Evolutionary conservation across 345 rosid genomes (phyloP).

Genomic region (Hibiscus syriacus): DNA sequence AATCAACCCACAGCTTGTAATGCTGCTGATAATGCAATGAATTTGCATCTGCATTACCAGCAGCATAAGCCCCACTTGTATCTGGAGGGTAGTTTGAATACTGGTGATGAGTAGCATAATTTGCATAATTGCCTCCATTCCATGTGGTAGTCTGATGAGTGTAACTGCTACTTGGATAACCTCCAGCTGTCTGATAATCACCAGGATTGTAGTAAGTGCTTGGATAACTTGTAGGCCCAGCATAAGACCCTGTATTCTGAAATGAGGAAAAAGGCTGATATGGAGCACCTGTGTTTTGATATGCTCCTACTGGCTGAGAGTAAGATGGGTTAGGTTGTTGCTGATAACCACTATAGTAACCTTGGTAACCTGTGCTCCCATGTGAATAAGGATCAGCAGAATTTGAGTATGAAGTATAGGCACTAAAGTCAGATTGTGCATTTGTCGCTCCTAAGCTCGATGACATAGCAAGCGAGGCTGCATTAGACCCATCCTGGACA

Average conservation of each 20-base stretch:
- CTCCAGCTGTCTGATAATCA: slow-evolving; percentile 99
- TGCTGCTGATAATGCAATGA: slow-evolving; percentile 70
- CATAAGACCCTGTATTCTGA: slow-evolving; percentile 99
- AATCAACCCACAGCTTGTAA: slow-evolving; percentile 79
- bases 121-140: slow-evolving; percentile 63
- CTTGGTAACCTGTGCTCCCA: slow-evolving; percentile 62
- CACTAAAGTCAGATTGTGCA: slow-evolving; percentile 57
- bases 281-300: slow-evolving; percentile 99
- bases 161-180: slow-evolving; percentile 69
- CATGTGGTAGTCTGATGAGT: slow-evolving; percentile 54
- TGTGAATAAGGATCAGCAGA: slow-evolving; percentile 63
- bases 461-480: slow-evolving; percentile 47
- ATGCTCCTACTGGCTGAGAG: slow-evolving; percentile 80
- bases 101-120: slow-evolving; percentile 59
- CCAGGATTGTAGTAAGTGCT: slow-evolving; percentile 96
- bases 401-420: slow-evolving; percentile 50
- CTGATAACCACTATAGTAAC: slow-evolving; percentile 75
- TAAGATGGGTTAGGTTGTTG: slow-evolving; percentile 75
- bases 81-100: slow-evolving; percentile 58
- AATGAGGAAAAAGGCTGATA: slow-evolving; percentile 98
- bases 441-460: slow-evolving; percentile 45
- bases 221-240: slow-evolving; percentile 94
- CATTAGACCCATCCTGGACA: slow-evolving; percentile 44
- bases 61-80: slow-evolving; percentile 41
- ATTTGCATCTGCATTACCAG: slow-evolving; percentile 43